Evolutionary conservation across 2,329 filamentous ascomycete genomes (phyloP).

Genomic region (Dactylonectria estremocensis): DNA sequence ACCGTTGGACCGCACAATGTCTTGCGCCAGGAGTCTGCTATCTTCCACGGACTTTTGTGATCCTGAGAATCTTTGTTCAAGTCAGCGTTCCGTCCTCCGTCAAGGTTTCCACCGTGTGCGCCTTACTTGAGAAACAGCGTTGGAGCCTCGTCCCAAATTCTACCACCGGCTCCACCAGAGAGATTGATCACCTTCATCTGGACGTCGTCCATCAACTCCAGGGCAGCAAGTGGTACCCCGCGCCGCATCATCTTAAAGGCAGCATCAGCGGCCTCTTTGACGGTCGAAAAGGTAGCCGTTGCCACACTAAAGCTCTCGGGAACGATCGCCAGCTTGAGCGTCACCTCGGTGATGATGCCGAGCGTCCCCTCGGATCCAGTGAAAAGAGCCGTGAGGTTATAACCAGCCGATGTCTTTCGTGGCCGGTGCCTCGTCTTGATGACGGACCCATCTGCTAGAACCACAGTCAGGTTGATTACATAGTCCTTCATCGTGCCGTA

Average conservation of each 20-base stretch:
- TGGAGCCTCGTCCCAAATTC: conserved; percentile 74
- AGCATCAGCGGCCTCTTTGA: conserved; percentile 78
- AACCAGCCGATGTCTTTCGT: conserved; percentile 85
- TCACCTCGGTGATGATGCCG: conserved; percentile 84
- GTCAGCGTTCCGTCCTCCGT: conserved; percentile 68
- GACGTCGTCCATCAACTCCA: conserved; percentile 86
- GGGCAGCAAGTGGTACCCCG: conserved; percentile 82
- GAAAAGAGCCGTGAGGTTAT: conserved; percentile 84
- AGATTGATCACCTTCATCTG: conserved; percentile 75
- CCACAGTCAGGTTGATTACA: conserved; percentile 86
- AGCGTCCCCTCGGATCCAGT: conserved; percentile 88
- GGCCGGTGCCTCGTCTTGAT: conserved; percentile 85
- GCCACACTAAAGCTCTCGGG: conserved; percentile 80
- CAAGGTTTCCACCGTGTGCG: not conserved
- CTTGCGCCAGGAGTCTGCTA: conserved; percentile 70
- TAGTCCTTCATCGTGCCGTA: conserved; percentile 93
- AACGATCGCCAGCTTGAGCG: conserved; percentile 80
- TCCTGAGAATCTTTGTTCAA: conserved; percentile 75
- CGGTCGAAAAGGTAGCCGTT: conserved; percentile 63
- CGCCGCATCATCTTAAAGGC: conserved; percentile 80
- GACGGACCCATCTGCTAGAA: conserved; percentile 85
- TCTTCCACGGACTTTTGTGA: conserved; percentile 47
- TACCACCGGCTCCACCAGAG: conserved; percentile 63
- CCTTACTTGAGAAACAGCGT: conserved; percentile 77
- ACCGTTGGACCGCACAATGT: conserved; percentile 65